Evolutionary conservation across 2,329 filamentous ascomycete genomes (phyloP), one percentile per base, ranked within the genome.

Genomic region (Pseudopyricularia cyperi): DNA sequence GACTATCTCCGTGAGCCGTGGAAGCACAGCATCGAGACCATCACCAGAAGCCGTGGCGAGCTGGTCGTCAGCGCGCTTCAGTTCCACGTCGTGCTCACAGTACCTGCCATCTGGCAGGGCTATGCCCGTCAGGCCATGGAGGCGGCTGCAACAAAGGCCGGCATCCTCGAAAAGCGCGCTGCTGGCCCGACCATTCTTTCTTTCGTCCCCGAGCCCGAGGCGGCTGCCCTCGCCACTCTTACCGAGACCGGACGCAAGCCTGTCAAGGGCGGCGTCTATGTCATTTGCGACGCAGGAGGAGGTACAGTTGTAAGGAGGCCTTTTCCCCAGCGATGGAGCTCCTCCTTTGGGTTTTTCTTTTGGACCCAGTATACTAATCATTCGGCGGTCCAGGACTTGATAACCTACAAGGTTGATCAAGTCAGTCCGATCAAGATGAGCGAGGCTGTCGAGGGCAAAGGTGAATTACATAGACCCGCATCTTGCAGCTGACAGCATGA

Each of bases 81-180:
- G 0, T 61, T 72, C 5, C 59, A 66, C 5, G 55, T 73, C 2
- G 61, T 72, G 1, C 55, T 70, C 1, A 73, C 71, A 0, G 28
- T 74, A 0, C 71, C 71, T 0, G 71, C 71, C 0, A 72, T 73
- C 7, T 74, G 71, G 70, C 65, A 67, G 0, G 57, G 62, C 0
- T 69, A 69, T 52, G 65, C 65, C 0, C 62, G 63, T 0, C n/a
- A 52, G 0, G 54, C 61, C 0, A 73, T 74, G 70, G 52, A 57
- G 0, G 46, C 63, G 1, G 71, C 69, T 0, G 61, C 63, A 0
- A 28, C 54, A 0, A 17, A 50, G 0, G 66, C 71, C 0, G 71
- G 70, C 0, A 65, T 74, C 1, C 55, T 72, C 0, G 8, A 35
- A 0, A 57, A 65, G 0, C 4, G 48, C 7, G 33, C 49, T 0